These are phyloP conservation scores for Citropsis articulata DNA, from an alignment of 345 rosid genomes.

Conservation along the genomic window DNA sequence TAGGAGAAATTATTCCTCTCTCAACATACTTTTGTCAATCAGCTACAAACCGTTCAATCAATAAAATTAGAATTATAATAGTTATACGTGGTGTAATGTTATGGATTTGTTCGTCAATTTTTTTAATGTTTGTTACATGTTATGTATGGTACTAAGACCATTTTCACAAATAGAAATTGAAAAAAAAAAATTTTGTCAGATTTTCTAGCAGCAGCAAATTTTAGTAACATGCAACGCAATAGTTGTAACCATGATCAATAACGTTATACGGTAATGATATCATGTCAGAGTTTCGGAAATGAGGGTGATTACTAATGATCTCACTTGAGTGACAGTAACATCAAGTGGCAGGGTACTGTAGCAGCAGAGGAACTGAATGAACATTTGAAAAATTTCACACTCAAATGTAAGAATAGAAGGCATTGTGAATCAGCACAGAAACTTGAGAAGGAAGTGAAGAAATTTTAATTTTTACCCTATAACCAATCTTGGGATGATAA, in stretches of 20 bases:
- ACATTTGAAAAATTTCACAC: neutral
- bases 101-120: too few species aligned
- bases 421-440: neutral
- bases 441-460: neutral
- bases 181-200: neutral
- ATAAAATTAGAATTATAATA: too few species aligned
- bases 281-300: too few species aligned
- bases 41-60: too few species aligned
- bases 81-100: too few species aligned
- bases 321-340: conserved; percentile 7
- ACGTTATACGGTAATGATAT: too few species aligned
- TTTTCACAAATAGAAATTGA: neutral
- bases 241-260: neutral
- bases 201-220: neutral
- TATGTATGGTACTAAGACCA: too few species aligned
- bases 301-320: neutral
- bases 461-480: conserved; percentile 1
- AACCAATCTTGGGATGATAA: conserved; percentile 1
- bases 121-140: too few species aligned
- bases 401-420: neutral
- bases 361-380: conserved; percentile 14
- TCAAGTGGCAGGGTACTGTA: conserved; percentile 15
- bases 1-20: too few species aligned
- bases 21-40: too few species aligned
- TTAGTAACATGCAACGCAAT: neutral